Evolutionary conservation across 805 yeast genomes (phyloP), one percentile per base, ranked within the genome.

Genomic region (Ogataea haglerorum): DNA sequence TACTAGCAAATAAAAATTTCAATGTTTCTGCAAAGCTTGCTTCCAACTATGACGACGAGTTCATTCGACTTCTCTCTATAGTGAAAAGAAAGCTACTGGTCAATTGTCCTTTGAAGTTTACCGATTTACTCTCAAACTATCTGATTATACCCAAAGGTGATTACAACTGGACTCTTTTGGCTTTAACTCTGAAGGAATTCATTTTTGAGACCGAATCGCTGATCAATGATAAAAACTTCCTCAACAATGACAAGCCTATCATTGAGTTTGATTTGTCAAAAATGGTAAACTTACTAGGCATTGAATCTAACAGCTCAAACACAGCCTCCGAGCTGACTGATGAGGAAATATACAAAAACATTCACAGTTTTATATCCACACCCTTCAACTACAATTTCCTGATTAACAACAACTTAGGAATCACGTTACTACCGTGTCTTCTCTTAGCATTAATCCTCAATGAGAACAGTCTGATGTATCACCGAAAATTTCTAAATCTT

Each of bases 361-460:
- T 57, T 17, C 48, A 42, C 27, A 38, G 42, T 16, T 55, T 46
- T 39, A 52, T 54, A 34, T 41, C 47, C 13, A 43, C 51, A 13
- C 50, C 53, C 5, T 54, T 57, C 43, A 54, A 56, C 22, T 44
- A 50, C 13, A 47, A 53, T 21, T 50, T 53, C 9, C 56, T 54
- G n/a, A 60, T 76, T 32, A 75, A 75, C 52, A 73, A 75, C 51
- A 76, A 75, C 45, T 56, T 78, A 38, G 80, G 80, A 1, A 64
- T 76, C 18, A 63, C 76, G 10, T 58, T 74, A 8, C 65, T 73
- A 43, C 82, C 83, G 0, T 48, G 76, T 24, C 52, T 76, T 7
- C 67, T 74, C 49, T 44, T 58, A 45, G 43, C 64, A 28, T 32
- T 69, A 40, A 47, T 57, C n/a, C 51, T 53, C 21, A 44, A 47